Percentiles rank a stretch among this genome's conserved stretches.
Conservation (phyloP, 306 rosid genomes). For the Cyclanthera cordifolia region DNA sequence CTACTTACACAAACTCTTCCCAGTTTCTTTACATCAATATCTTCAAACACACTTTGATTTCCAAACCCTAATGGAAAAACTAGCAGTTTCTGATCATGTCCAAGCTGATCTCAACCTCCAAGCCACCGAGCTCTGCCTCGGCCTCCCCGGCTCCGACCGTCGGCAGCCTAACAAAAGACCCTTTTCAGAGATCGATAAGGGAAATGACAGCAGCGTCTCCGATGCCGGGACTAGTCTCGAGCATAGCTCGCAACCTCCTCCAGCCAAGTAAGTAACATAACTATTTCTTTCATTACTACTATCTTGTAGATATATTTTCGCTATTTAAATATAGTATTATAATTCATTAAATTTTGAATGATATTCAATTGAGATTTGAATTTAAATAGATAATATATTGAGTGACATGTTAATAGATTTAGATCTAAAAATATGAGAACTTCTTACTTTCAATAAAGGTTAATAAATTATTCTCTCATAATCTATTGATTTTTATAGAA, state of each 20-base stretch:
- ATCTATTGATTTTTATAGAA: conserved; percentile 24
- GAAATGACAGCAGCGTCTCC: neutral
- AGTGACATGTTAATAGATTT: too few species aligned
- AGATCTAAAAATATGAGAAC: too few species aligned
- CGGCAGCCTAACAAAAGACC: neutral
- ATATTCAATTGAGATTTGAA: too few species aligned
- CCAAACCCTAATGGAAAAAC: neutral
- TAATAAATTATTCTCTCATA: too few species aligned
- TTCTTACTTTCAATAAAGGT: too few species aligned
- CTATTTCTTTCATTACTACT: too few species aligned
- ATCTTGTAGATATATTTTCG: too few species aligned
- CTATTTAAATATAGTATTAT: too few species aligned
- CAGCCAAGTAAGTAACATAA: conserved; percentile 35
- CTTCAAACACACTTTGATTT: neutral
- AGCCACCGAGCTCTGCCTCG: conserved; percentile 13
- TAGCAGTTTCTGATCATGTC: neutral
- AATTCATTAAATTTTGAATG: too few species aligned
- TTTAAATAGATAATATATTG: too few species aligned
- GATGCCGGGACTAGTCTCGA: conserved; percentile 14
- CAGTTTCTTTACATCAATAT: neutral
- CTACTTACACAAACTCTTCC: neutral
- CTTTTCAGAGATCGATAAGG: neutral
- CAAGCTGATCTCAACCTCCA: conserved; percentile 9
- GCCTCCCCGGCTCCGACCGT: conserved; percentile 1
- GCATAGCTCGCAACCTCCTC: conserved; percentile 20